phyloP scores from a whole-genome alignment of 257 asterid species.

The Solanum corneliomulleri region DNA sequence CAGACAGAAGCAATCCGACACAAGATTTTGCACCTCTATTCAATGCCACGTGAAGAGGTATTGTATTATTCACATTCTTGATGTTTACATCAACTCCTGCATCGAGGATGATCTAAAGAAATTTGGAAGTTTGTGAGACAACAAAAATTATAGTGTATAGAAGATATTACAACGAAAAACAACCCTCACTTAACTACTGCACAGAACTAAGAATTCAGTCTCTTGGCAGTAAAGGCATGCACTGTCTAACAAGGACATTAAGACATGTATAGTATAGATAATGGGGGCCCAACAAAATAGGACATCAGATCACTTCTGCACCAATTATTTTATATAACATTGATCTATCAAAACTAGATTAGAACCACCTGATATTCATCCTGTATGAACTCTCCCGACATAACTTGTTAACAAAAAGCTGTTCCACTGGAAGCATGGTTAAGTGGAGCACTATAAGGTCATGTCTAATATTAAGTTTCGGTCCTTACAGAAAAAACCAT shows the following conservation, averaged over 20 bases:
- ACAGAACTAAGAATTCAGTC: not conserved
- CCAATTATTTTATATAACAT: not conserved
- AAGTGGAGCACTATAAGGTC: not conserved
- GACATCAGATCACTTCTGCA: not conserved
- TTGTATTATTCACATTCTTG: slow-evolving; percentile 75
- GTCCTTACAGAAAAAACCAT: not conserved
- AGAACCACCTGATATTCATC: not conserved
- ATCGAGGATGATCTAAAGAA: slow-evolving; percentile 67
- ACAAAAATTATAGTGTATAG: not conserved
- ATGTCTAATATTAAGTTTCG: not conserved
- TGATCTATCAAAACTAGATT: not conserved
- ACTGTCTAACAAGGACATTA: not conserved
- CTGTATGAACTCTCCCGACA: not conserved
- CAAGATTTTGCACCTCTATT: slow-evolving; percentile 98
- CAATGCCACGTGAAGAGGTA: slow-evolving; percentile 96
- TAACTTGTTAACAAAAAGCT: not conserved
- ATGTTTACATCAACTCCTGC: slow-evolving; percentile 94
- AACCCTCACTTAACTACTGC: not conserved
- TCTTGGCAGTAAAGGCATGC: not conserved
- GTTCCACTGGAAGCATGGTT: not conserved
- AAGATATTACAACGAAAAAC: not conserved
- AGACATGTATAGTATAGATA: not conserved
- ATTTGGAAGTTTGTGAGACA: slow-evolving; percentile 1
- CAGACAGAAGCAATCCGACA: slow-evolving; percentile 81
- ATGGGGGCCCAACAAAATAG: not conserved